These are phyloP conservation scores for Meripilus lineatus DNA, from an alignment of 1,284 basidiomycete species.

Conservation along the genomic window DNA sequence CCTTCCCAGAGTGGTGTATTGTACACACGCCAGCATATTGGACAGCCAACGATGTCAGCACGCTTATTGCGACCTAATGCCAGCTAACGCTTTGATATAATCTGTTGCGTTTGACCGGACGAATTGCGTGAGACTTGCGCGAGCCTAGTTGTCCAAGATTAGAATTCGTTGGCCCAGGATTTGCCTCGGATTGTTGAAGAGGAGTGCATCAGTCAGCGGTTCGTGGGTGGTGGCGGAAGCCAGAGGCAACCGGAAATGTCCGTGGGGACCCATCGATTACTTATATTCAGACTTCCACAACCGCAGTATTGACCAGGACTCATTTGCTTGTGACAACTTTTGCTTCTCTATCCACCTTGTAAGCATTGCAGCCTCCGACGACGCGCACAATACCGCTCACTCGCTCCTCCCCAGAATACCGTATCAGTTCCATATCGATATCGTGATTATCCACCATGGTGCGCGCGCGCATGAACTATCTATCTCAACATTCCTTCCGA, in stretches of 20 bases:
- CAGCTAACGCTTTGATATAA: not conserved
- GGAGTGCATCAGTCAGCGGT: no score
- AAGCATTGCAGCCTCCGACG: no score
- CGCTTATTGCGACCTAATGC: not conserved
- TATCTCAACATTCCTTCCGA: not conserved
- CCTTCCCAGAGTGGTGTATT: no score
- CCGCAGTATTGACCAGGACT: no score
- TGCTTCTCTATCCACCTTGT: not conserved
- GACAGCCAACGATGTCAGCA: not conserved
- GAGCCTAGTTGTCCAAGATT: not conserved
- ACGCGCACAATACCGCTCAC: no score
- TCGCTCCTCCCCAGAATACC: no score
- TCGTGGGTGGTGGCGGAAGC: no score
- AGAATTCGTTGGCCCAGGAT: not conserved
- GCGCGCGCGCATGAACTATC: not conserved
- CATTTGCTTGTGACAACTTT: no score
- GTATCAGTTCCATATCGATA: no score
- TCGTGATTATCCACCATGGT: no score
- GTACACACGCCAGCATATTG: no score
- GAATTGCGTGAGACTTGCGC: conserved; percentile 1
- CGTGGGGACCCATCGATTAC: not conserved
- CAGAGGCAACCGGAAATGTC: not conserved
- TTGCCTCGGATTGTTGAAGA: no score
- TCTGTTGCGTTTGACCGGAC: not conserved
- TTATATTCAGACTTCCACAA: not conserved